phyloP scores from a whole-genome alignment of 1,284 basidiomycete species.

The Malassezia arunalokei region DNA sequence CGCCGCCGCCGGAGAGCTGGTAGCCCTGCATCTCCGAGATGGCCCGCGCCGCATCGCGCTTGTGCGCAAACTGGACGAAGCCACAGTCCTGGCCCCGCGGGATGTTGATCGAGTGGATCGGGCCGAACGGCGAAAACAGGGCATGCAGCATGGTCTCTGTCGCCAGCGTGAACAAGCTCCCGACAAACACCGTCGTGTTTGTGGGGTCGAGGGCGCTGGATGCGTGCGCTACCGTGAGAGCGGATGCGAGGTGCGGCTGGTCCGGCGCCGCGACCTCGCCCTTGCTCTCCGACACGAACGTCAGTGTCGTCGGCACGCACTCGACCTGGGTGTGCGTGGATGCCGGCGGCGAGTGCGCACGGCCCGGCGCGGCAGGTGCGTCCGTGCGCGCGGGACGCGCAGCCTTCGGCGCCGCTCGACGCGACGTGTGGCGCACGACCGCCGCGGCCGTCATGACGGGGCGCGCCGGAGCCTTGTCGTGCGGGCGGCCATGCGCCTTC shows the following conservation, averaged over 20 bases:
- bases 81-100: conserved; percentile 89
- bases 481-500: background rate
- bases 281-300: conserved; percentile 17
- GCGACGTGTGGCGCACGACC: background rate
- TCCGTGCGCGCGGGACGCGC: background rate
- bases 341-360: background rate
- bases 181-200: conserved; percentile 46
- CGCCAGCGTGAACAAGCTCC: conserved; percentile 38
- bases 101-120: conserved; percentile 60
- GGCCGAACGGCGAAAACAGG: conserved; percentile 42
- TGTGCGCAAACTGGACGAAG: conserved; percentile 84
- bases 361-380: background rate
- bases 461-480: background rate
- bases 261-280: background rate
- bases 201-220: conserved; percentile 35
- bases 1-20: conserved; percentile 62
- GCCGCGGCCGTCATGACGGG: background rate
- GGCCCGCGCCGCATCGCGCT: conserved; percentile 77
- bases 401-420: background rate
- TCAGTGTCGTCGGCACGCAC: conserved; percentile 16
- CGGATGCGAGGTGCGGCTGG: conserved; percentile 3
- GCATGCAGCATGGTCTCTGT: conserved; percentile 38
- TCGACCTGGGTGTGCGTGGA: background rate
- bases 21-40: conserved; percentile 95
- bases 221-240: conserved; percentile 2